phyloP scores from a whole-genome alignment of 352 stramenopile species.

The Pythium chondricola region DNA sequence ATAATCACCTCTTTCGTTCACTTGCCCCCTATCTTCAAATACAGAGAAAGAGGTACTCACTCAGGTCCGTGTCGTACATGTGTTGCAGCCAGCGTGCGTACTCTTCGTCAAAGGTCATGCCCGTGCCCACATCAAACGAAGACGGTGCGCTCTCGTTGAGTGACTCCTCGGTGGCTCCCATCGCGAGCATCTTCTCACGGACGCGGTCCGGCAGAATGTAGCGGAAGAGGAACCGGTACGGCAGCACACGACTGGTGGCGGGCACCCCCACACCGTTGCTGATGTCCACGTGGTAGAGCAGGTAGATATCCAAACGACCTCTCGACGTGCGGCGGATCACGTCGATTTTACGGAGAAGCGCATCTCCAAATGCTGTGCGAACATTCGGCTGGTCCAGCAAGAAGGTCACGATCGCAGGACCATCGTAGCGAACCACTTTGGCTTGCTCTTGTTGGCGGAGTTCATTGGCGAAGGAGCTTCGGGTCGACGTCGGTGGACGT shows the following conservation, averaged over 20 bases:
- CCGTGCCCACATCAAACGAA: slow-evolving; percentile 50
- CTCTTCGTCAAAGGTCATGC: slow-evolving; percentile 80
- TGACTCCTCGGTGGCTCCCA: slow-evolving; percentile 68
- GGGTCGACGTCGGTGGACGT: slow-evolving; percentile 1
- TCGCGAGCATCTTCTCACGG: slow-evolving; percentile 52
- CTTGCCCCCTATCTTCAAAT: no score
- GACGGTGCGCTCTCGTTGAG: slow-evolving; percentile 57
- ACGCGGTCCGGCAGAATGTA: slow-evolving; percentile 62
- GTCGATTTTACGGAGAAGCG: slow-evolving; percentile 78
- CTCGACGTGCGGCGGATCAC: slow-evolving; percentile 49
- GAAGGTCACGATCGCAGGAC: slow-evolving; percentile 58
- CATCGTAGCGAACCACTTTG: slow-evolving; percentile 65
- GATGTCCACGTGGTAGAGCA: slow-evolving; percentile 75
- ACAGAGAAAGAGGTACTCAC: slow-evolving; percentile 27
- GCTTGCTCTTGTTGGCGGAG: slow-evolving; percentile 8
- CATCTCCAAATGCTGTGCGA: slow-evolving; percentile 73
- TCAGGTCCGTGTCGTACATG: slow-evolving; percentile 79
- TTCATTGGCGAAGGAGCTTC: slow-evolving; percentile 16
- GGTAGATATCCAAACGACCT: slow-evolving; percentile 57
- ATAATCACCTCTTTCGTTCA: neutral
- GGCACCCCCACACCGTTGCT: slow-evolving; percentile 11
- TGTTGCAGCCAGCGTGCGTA: slow-evolving; percentile 85
- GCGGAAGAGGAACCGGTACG: slow-evolving; percentile 67
- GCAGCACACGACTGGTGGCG: slow-evolving; percentile 48
- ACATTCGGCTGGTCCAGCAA: slow-evolving; percentile 53